Percentiles rank a stretch among this genome's conserved stretches.
Evolutionary conservation across 2,329 filamentous ascomycete species (phyloP).

Genomic region (Huntiella decipiens): DNA sequence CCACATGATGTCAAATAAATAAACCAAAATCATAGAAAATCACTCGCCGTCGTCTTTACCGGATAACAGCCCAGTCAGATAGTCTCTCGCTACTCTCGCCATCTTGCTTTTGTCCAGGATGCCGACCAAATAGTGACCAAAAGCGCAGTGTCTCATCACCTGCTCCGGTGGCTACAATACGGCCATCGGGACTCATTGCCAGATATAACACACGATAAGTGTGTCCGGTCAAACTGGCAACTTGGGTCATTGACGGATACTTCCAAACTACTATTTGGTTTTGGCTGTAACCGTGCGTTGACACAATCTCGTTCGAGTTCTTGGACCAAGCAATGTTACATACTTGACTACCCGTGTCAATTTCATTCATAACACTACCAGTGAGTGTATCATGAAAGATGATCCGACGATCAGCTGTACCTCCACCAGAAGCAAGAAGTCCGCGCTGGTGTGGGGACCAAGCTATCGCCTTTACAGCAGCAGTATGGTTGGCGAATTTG

Average conservation of each 20-base stretch:
- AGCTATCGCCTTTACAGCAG: slow-evolving; percentile 90
- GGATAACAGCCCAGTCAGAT: slow-evolving; percentile 69
- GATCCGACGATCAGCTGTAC: slow-evolving; percentile 87
- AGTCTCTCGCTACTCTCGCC: slow-evolving; percentile 43
- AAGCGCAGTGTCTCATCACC: slow-evolving; percentile 92
- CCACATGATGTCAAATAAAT: no score
- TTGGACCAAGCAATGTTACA: slow-evolving; percentile 96
- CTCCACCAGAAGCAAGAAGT: slow-evolving; percentile 84
- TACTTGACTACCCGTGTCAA: slow-evolving; percentile 96
- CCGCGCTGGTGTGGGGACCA: slow-evolving; percentile 96
- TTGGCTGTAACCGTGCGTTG: slow-evolving; percentile 90
- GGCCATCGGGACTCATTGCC: slow-evolving; percentile 90
- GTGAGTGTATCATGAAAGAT: slow-evolving; percentile 94
- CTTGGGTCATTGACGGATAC: slow-evolving; percentile 94
- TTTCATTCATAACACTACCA: slow-evolving; percentile 63
- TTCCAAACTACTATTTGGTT: slow-evolving; percentile 99
- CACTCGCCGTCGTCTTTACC: slow-evolving; percentile 22
- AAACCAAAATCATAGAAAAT: no score
- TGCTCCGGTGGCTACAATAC: slow-evolving; percentile 84
- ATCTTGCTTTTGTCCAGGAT: slow-evolving; percentile 52
- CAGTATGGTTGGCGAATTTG: slow-evolving; percentile 88
- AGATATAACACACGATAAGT: slow-evolving; percentile 93
- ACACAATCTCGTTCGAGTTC: slow-evolving; percentile 93
- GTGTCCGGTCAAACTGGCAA: slow-evolving; percentile 85
- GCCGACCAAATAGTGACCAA: slow-evolving; percentile 87